Conservation (phyloP, 768 basidiomycete species). For the Amanita muscaria region DNA sequence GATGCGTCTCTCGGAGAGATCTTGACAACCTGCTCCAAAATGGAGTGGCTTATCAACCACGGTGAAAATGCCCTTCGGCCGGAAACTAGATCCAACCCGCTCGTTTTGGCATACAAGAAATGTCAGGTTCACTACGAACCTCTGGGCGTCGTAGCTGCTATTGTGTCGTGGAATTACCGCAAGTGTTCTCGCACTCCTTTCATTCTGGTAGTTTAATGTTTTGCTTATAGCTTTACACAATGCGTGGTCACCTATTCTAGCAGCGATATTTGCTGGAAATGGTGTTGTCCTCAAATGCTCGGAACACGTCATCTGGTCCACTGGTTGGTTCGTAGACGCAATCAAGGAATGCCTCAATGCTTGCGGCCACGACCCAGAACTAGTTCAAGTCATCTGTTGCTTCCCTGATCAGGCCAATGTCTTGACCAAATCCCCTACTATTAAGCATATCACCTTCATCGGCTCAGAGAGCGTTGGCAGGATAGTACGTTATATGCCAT, state of each 20-base stretch:
- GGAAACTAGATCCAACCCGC: constrained; percentile 56
- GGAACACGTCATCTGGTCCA: constrained; percentile 89
- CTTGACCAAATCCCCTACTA: constrained; percentile 66
- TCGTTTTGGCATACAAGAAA: constrained; percentile 68
- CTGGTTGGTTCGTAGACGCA: constrained; percentile 71
- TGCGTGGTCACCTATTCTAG: constrained; percentile 87
- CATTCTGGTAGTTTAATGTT: constrained; percentile 4
- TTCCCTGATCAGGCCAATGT: constrained; percentile 81
- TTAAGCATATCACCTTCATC: constrained; percentile 95
- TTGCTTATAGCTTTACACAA: constrained; percentile 75
- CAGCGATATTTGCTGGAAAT: constrained; percentile 87
- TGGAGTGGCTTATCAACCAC: constrained; percentile 85
- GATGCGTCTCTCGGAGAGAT: constrained; percentile 95
- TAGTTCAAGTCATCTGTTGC: constrained; percentile 89
- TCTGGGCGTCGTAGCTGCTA: constrained; percentile 83
- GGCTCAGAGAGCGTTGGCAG: constrained; percentile 75
- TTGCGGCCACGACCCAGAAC: constrained; percentile 76
- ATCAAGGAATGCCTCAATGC: constrained; percentile 68
- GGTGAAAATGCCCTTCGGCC: constrained; percentile 74
- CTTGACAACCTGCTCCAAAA: constrained; percentile 87
- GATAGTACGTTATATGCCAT: constrained; percentile 40
- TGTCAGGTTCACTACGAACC: constrained; percentile 83
- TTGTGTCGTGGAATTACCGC: constrained; percentile 97
- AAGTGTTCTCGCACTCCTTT: constrained; percentile 10
- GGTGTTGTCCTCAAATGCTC: constrained; percentile 86